Base-by-base conservation (phyloP, 2,329 filamentous ascomycete species). In the Dryadomyces sulphureus region DNA sequence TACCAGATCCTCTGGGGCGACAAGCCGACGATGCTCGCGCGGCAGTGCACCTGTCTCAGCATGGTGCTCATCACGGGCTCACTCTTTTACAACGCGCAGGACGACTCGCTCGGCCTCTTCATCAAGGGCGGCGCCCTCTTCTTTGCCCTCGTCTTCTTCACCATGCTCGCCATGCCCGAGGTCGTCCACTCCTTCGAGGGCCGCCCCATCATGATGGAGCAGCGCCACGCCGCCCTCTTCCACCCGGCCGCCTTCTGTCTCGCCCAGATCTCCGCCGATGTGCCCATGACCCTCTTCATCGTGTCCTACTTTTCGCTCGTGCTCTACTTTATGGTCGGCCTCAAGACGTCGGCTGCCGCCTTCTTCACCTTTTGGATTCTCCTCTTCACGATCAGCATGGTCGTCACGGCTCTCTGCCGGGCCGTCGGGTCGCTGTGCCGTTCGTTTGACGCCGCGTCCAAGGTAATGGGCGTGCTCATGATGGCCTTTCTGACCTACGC, bases 1-100 rank as follows among this genome's bases (percentile, higher is more conserved):
- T 79, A 87, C 50, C 89, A 84, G 82, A 72, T 93, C 22, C 73
- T 88, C 20, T 74, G 75, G 57, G 84, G 84, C 32, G 84, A 93
- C 60, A 79, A 73, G 51, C 78, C 79, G 1, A 81, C 82, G 0
- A 68, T 92, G 1, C 81, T 79, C 59, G 89, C 83, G 38, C 90
- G 89, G 54, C 71, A 83, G 50, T 84, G 87, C 62, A 84, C 87
- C 57, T 83, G 88, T 54, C 62, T 90, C 48, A 73, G 78, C 49
- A 84, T 84, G 58, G 67, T 61, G 4, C 69, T 93, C 9, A 84
- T 93, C 49, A 79, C 89, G 45, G 82, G 84, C 2, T 85, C 81
- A 2, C 68, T 92, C 22, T 93, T 92, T 63, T 85, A 87, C 55
- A 74, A 84, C 49, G 63, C 84, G n/a, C 62, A 70, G 1, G 53